phyloP scores from a whole-genome alignment of 1,139 yeast species.

The Geotrichum klebahnii region DNA sequence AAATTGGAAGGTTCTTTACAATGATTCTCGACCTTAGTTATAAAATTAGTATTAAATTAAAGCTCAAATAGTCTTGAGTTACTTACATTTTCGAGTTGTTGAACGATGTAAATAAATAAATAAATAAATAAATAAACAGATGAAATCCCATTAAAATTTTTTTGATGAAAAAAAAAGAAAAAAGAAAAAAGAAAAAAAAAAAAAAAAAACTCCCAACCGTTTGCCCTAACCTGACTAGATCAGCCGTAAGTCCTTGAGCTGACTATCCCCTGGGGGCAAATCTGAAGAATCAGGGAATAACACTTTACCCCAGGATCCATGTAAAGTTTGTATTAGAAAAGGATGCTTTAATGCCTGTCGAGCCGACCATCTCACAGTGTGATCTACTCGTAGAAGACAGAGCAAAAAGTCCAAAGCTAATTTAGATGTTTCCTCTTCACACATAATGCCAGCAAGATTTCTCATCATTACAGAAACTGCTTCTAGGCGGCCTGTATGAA shows the following conservation, averaged over 20 bases:
- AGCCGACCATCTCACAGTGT: constrained; percentile 70
- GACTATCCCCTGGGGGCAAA: constrained; percentile 10
- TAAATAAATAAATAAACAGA: constrained; percentile 1
- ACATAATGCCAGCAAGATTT: constrained; percentile 15
- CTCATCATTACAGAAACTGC: constrained; percentile 15
- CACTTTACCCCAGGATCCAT: constrained; percentile 26
- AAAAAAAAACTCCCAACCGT: constrained; percentile 10
- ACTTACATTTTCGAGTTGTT: constrained; percentile 4
- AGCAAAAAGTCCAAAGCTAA: constrained; percentile 24
- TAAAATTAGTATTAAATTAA: not conserved
- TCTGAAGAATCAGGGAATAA: constrained; percentile 5
- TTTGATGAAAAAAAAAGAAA: constrained; percentile 6
- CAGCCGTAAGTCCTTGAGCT: constrained; percentile 12
- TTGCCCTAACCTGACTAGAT: constrained; percentile 14
- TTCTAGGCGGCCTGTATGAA: constrained; percentile 13
- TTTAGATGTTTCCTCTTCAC: constrained; percentile 11
- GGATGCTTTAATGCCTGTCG: constrained; percentile 70
- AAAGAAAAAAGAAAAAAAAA: constrained; percentile 8
- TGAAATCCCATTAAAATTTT: not conserved
- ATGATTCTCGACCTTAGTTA: constrained; percentile 74
- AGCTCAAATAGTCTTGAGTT: not conserved
- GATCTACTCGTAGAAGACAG: constrained; percentile 62
- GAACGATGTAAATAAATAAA: not conserved
- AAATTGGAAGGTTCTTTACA: constrained; percentile 87
- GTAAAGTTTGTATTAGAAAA: constrained; percentile 25